Evolutionary conservation across 495 filamentous ascomycete species (phyloP).

Genomic region (Poronia punctata): DNA sequence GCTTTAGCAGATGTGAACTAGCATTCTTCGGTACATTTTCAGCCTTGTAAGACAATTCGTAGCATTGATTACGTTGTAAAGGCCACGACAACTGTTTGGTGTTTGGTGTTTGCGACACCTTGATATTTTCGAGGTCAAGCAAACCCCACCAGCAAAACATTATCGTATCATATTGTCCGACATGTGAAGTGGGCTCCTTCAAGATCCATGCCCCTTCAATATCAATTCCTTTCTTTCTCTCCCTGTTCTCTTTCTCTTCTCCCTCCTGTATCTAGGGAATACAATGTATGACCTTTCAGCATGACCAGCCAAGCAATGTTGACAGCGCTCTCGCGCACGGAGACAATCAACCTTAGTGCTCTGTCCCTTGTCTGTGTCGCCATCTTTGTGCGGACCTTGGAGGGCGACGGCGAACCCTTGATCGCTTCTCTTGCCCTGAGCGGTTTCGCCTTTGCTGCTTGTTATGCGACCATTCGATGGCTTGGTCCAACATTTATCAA

Average conservation of each 20-base stretch:
- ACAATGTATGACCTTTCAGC: slow-evolving; percentile 14
- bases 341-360: slow-evolving; percentile 62
- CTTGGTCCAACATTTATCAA: slow-evolving; percentile 85
- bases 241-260: slow-evolving; percentile 7
- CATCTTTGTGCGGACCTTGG: slow-evolving; percentile 74
- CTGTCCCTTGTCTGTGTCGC: slow-evolving; percentile 63
- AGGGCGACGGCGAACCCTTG: slow-evolving; percentile 76
- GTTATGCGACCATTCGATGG: slow-evolving; percentile 85
- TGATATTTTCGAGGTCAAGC: no score
- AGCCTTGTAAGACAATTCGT: no score
- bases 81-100: no score
- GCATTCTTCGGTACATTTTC: no score
- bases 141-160: no score
- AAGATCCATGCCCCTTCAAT: no score
- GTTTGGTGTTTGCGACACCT: no score
- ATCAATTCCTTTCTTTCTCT: not conserved
- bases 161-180: no score
- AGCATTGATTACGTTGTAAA: no score
- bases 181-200: no score
- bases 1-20: no score
- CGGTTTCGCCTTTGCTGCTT: slow-evolving; percentile 70
- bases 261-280: slow-evolving; percentile 5
- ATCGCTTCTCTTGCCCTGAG: slow-evolving; percentile 82
- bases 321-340: slow-evolving; percentile 53
- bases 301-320: slow-evolving; percentile 35